Evolutionary conservation across 257 asterid species (phyloP).

Genomic region (Cordia subcordata): DNA sequence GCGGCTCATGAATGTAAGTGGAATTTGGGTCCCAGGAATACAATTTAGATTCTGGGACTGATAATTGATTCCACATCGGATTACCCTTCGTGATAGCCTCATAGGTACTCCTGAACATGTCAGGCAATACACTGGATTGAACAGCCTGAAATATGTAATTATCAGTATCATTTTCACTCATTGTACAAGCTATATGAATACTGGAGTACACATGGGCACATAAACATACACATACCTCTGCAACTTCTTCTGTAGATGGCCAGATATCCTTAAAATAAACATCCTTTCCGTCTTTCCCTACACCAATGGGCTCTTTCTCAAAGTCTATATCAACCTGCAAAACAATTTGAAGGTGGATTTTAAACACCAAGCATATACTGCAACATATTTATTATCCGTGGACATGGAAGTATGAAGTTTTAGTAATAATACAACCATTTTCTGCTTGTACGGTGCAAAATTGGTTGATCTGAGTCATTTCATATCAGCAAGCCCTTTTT

Average conservation of each 20-base stretch:
- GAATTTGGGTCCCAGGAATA: conserved; percentile 87
- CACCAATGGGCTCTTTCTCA: conserved; percentile 90
- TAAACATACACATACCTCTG: conserved; percentile 45
- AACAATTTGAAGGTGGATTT: background rate
- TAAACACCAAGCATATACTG: background rate
- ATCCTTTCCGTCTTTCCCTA: conserved; percentile 74
- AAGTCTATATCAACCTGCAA: conserved; percentile 88
- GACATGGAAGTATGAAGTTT: background rate
- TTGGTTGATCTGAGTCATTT: no score
- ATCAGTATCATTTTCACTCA: conserved; percentile 4
- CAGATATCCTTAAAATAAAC: conserved; percentile 87
- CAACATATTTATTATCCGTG: background rate
- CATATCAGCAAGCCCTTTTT: no score
- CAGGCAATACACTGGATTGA: conserved; percentile 86
- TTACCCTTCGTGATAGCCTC: conserved; percentile 82
- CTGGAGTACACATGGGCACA: conserved; percentile 8
- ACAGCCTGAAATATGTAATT: conserved; percentile 48
- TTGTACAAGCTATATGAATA: conserved; percentile 5
- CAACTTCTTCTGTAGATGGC: conserved; percentile 94
- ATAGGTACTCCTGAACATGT: conserved; percentile 89
- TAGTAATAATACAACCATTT: no score
- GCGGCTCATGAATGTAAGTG: conserved; percentile 94
- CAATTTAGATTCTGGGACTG: conserved; percentile 56
- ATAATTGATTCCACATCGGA: conserved; percentile 82
- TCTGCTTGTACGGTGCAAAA: background rate